These are phyloP conservation scores for Pseudogymnoascus sp. DNA, from an alignment of 2,329 filamentous ascomycete species.

Conservation along the genomic window DNA sequence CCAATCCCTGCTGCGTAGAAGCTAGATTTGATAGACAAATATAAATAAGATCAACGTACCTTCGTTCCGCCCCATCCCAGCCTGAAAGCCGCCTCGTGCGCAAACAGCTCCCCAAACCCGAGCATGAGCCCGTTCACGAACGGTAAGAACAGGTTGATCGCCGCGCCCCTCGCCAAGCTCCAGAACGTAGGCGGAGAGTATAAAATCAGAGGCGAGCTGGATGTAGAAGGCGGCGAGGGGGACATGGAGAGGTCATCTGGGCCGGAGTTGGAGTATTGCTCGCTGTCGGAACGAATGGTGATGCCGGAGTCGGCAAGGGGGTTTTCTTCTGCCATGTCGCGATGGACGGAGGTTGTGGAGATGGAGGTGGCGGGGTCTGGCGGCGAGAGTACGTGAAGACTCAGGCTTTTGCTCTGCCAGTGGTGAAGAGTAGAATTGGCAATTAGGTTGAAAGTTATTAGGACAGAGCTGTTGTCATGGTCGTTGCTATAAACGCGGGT, in stretches of 20 bases:
- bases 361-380: slow-evolving; percentile 9
- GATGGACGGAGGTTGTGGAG: not conserved
- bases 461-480: not conserved
- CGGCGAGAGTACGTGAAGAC: not conserved
- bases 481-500: slow-evolving; percentile 1
- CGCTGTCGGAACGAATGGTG: slow-evolving; percentile 75
- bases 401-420: not conserved
- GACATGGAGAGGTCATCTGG: slow-evolving; percentile 54
- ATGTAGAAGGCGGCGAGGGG: slow-evolving; percentile 47
- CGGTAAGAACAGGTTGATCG: slow-evolving; percentile 90
- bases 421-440: not conserved
- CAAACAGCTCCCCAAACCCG: slow-evolving; percentile 92
- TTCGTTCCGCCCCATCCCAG: slow-evolving; percentile 91
- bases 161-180: slow-evolving; percentile 76
- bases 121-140: slow-evolving; percentile 98
- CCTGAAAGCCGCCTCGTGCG: slow-evolving; percentile 88
- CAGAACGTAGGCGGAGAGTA: slow-evolving; percentile 85
- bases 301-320: slow-evolving; percentile 61
- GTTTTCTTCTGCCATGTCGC: slow-evolving; percentile 46
- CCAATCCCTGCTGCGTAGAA: not conserved
- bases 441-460: not conserved
- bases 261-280: slow-evolving; percentile 66
- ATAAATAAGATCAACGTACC: slow-evolving; percentile 43
- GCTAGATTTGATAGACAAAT: not conserved
- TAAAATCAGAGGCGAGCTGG: slow-evolving; percentile 50